Conservation (phyloP, 2,329 filamentous ascomycete genomes). For the Tricladium varicosporioides region DNA sequence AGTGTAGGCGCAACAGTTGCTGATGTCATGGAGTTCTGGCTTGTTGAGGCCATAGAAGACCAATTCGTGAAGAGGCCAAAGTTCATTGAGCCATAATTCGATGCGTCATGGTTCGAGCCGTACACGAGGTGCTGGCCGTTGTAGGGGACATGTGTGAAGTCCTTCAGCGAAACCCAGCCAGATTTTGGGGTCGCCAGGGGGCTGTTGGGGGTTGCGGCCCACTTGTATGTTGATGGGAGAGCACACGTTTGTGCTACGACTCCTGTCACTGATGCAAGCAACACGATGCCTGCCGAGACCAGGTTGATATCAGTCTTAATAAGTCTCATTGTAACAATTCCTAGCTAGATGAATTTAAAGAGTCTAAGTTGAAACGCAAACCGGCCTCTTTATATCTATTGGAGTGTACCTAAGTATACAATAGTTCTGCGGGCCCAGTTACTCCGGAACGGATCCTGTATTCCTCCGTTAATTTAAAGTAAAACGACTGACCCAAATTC, state of each 20-base stretch:
- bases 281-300: neutral
- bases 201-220: constrained; percentile 45
- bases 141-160: constrained; percentile 56
- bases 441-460: neutral
- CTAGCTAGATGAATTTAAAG: neutral
- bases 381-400: neutral
- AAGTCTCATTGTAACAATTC: neutral
- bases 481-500: neutral
- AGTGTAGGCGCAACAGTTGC: constrained; percentile 57
- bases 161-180: constrained; percentile 59
- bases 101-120: constrained; percentile 45
- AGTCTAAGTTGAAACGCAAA: neutral
- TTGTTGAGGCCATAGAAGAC: constrained; percentile 47
- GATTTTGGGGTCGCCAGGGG: constrained; percentile 50
- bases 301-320: neutral
- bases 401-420: neutral
- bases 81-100: constrained; percentile 55
- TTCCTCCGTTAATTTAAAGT: neutral
- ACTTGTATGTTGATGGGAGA: constrained; percentile 54
- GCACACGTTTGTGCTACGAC: constrained; percentile 37
- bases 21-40: constrained; percentile 49
- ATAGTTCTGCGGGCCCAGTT: neutral
- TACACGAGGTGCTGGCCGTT: constrained; percentile 62
- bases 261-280: neutral
- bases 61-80: constrained; percentile 55